Percentiles rank a stretch among this genome's conserved stretches.
Conservation (phyloP, 2,329 filamentous ascomycete species). For the Colletotrichum endophyticum region DNA sequence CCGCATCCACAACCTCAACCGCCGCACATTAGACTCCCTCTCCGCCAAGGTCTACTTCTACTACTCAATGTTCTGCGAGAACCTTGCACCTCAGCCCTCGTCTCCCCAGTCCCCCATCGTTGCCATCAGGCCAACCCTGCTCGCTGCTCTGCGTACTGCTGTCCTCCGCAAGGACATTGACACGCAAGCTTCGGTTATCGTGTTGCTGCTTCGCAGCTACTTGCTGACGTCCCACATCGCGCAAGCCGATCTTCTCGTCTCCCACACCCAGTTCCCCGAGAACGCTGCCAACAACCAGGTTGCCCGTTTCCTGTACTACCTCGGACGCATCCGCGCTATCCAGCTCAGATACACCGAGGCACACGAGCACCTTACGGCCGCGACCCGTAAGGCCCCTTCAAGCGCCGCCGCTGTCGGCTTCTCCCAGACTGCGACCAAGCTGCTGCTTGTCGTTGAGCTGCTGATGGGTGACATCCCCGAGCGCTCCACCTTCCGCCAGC, state of each 20-base stretch:
- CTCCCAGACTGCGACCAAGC: conserved; percentile 93
- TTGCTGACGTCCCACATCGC: conserved; percentile 95
- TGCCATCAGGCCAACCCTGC: conserved; percentile 81
- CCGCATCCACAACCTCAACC: conserved; percentile 86
- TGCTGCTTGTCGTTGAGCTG: conserved; percentile 94
- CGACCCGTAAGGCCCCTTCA: conserved; percentile 92
- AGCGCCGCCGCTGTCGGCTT: conserved; percentile 90
- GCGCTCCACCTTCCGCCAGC: conserved; percentile 89
- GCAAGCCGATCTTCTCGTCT: conserved; percentile 93
- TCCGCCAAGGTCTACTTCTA: conserved; percentile 98
- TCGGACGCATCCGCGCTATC: conserved; percentile 94
- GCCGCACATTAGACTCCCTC: conserved; percentile 90
- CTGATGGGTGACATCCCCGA: conserved; percentile 99
- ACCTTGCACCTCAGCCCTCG: conserved; percentile 84
- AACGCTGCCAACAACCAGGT: conserved; percentile 98
- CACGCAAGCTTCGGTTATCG: conserved; percentile 96
- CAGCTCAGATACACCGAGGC: conserved; percentile 97
- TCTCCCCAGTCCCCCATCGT: conserved; percentile 89
- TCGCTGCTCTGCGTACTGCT: conserved; percentile 90
- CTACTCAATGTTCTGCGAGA: conserved; percentile 93
- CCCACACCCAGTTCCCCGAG: conserved; percentile 92
- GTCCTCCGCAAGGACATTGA: conserved; percentile 96
- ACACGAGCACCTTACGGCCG: conserved; percentile 90
- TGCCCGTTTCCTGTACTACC: conserved; percentile 95
- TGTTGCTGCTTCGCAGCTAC: conserved; percentile 93